Evolutionary conservation across 768 basidiomycete species (phyloP), one percentile per base, ranked within the genome.

Genomic region (Boletus rubroflammeus): DNA sequence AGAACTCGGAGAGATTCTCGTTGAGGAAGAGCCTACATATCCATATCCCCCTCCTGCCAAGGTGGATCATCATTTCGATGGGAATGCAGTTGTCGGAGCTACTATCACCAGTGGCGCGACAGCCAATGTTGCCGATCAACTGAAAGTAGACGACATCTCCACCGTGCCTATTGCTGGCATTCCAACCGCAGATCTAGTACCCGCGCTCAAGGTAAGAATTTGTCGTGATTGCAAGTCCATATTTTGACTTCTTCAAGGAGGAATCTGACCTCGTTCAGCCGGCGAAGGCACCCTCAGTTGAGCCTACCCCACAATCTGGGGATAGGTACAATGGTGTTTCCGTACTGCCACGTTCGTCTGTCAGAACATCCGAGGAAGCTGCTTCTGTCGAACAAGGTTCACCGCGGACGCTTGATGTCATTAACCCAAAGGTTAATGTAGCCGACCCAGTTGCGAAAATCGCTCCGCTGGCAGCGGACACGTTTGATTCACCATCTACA

Each of bases 1-100:
- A 17, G 88, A 90, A 72, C 77, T 87, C 79, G 88, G 88, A 10
- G 88, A 89, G 64, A 72, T 83, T 15, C 60, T 88, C 31, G 68
- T 75, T 21, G 86, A 88, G 63, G 82, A 80, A 59, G 76, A 75
- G n/a, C 49, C 58, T 23, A 39, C 59, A 53, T 9, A 50, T 54
- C 45, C 53, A 40, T 26, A 50, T 35, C 32, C 59, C 39, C 26
- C 47, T n/a, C 69, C 71, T 5, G 60, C 69, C 3, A 66, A 69
- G 47, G 61, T 65, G 25, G 67, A 66, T 54, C 65, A 66, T 54
- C 73, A 66, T 46, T 51, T 58, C n/a, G 70, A 74, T 51, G 47
- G 14, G 50, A 56, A 56, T 39, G 43, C 9, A 38, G 53, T 48
- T 46, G 57, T 59, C 43, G 54, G 52, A 47, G 60, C 60, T 15